A percentile compares a stretch with the other conserved stretches of the same genome.
phyloP scores from a whole-genome alignment of 768 basidiomycete species.

The Hortiboletus campestris region DNA sequence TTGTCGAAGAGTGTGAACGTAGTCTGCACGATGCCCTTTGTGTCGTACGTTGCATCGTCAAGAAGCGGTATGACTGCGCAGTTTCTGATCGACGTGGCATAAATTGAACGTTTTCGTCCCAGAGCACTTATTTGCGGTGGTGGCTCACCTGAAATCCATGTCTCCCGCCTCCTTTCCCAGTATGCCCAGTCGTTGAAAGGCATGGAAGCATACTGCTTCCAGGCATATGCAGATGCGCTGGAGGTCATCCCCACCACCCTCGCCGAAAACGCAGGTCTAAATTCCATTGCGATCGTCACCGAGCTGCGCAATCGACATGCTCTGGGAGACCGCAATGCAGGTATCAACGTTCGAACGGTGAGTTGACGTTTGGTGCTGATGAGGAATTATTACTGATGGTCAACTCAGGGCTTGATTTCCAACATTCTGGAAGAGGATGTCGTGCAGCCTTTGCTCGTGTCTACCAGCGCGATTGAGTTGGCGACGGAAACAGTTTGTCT shows the following conservation, averaged over 20 bases:
- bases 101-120: constrained; percentile 3
- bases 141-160: constrained; percentile 97
- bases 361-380: constrained; percentile 17
- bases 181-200: constrained; percentile 92
- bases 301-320: constrained; percentile 97
- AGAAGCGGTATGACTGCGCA: constrained; percentile 73
- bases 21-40: constrained; percentile 99
- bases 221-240: constrained; percentile 95
- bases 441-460: constrained; percentile 91
- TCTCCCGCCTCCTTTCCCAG: constrained; percentile 87
- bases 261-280: constrained; percentile 97
- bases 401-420: constrained; percentile 81
- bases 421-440: constrained; percentile 98
- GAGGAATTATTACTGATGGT: constrained; percentile 5
- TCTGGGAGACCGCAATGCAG: constrained; percentile 89
- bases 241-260: constrained; percentile 97
- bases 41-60: constrained; percentile 96
- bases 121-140: constrained; percentile 95
- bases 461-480: constrained; percentile 92
- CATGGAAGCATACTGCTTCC: constrained; percentile 99
- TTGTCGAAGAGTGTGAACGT: constrained; percentile 95
- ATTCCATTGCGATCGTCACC: constrained; percentile 97
- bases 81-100: neutral
- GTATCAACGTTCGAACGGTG: constrained; percentile 98
- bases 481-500: constrained; percentile 98